phyloP scores from a whole-genome alignment of 2,329 filamentous ascomycete species.

The Aureobasidium sp. region DNA sequence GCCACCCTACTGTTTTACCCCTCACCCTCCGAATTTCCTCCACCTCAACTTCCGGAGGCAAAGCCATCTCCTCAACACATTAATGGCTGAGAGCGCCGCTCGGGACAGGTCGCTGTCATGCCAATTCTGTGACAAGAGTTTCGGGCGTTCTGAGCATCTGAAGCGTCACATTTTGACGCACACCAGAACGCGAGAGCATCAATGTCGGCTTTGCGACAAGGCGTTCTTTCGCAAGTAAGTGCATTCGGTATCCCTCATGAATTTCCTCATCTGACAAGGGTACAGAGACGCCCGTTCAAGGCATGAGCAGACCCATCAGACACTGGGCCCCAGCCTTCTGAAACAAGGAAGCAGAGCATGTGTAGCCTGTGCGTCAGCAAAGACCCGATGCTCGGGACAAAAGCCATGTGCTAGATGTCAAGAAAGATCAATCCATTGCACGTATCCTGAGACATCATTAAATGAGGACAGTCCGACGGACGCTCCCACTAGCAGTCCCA shows the following conservation, averaged over 20 bases:
- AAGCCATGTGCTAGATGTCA: conserved; percentile 30
- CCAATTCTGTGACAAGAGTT: conserved; percentile 18
- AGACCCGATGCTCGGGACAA: conserved; percentile 34
- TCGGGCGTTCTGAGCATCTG: conserved; percentile 31
- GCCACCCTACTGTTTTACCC: neutral
- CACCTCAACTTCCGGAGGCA: neutral
- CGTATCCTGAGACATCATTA: conserved; percentile 25
- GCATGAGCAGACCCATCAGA: conserved; percentile 30
- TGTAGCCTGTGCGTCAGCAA: conserved; percentile 30
- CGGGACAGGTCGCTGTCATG: neutral
- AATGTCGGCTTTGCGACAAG: conserved; percentile 28
- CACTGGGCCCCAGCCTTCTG: conserved; percentile 23
- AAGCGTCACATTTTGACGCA: conserved; percentile 31
- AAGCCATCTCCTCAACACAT: no score
- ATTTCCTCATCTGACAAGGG: neutral
- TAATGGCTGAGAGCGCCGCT: neutral
- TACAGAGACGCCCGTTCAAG: conserved; percentile 30
- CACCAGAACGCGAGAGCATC: conserved; percentile 26
- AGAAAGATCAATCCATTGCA: conserved; percentile 28
- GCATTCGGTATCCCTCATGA: no score
- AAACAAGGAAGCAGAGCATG: conserved; percentile 31
- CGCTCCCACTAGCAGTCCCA: neutral
- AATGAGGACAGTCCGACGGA: neutral
- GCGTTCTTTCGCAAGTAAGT: conserved; percentile 29
- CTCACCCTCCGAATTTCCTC: neutral